Percentiles rank a stretch among this genome's conserved stretches.
These are phyloP conservation scores for Parvularia atlantis DNA, from an alignment of 78 protist species.

Conservation along the genomic window DNA sequence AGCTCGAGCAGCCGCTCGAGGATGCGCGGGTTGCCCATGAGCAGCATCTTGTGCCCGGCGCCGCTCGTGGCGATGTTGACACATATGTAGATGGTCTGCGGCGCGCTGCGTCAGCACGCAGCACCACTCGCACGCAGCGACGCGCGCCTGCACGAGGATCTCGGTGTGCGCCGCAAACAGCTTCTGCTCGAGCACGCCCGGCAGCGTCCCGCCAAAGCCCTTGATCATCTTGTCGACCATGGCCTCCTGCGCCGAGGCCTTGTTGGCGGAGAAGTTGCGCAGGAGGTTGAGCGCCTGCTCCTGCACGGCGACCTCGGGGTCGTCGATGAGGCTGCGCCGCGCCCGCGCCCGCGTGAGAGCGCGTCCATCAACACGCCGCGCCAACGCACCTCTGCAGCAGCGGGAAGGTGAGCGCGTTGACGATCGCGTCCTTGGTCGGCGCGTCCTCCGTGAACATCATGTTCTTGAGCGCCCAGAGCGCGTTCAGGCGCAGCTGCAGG, in stretches of 20 bases:
- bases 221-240: conserved; percentile 4
- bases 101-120: no score
- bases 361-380: neutral
- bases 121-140: no score
- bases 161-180: conserved; percentile 6
- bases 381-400: neutral
- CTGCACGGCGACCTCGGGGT: conserved; percentile 13
- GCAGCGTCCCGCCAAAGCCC: neutral
- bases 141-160: conserved; percentile 24
- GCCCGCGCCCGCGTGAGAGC: neutral
- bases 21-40: conserved; percentile 20
- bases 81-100: conserved; percentile 19
- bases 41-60: conserved; percentile 13
- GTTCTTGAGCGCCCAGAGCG: conserved; percentile 56
- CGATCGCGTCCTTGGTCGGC: neutral
- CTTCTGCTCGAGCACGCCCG: no score
- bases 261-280: no score
- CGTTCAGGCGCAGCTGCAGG: conserved; percentile 27
- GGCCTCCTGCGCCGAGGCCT: conserved; percentile 34
- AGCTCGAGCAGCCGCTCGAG: neutral
- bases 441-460: conserved; percentile 29
- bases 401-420: conserved; percentile 24
- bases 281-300: conserved; percentile 28
- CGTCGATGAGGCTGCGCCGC: conserved; percentile 2
- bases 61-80: conserved; percentile 30